Base-by-base conservation (phyloP, 1,284 basidiomycete genomes). In the Irpex rosettiformis region DNA sequence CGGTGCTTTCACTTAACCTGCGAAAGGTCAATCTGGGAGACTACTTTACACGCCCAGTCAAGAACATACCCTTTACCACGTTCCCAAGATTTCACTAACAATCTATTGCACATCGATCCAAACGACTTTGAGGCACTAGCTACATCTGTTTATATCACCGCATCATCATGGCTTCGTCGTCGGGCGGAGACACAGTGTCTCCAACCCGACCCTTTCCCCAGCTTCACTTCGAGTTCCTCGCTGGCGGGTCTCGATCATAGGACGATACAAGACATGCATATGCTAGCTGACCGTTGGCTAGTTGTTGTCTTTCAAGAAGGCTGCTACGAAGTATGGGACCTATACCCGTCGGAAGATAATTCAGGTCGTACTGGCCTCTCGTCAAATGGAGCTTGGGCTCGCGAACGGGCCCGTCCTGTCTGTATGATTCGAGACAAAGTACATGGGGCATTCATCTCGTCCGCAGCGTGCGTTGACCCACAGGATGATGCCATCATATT, bases 311-410 rank as follows among this genome's bases (percentile, higher is more conserved):
- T 65, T 22, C 62, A 65, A 11, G 69, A 70, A 55, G 60, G 65
- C n/a, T 45, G 62, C 5, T 56, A 70, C 18, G 64, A 70, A 29
- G 37, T 72, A 1, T 72, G 69, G 69, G 70, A 72, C 49, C 65
- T 72, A 0, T 55, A 25, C n/a, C 59, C 63, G 11, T 43, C 48
- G 25, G 30, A 48, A 3, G 2, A 30, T 16, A 13, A 24, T 18
- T 3, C 52, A 3, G 43, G 43, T 4, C n/a, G 33, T 16, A 21
- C 42, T 4, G 33, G 22, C 4, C 37, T 43, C 3, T 58, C 51
- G 29, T 4, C 22, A 4, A 25, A 22, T 24, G 57, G 48, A 5
- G 5, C 3, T 3, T 51, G 48, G 30, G 51, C 29, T 4, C 11
- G 24, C n/a, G 5, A 18, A n/a, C 29, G 3, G n/a, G 11, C 16